A percentile compares a stretch with the other conserved stretches of the same genome.
phyloP scores from a whole-genome alignment of 495 filamentous ascomycete species.

The Xylaria venustula region DNA sequence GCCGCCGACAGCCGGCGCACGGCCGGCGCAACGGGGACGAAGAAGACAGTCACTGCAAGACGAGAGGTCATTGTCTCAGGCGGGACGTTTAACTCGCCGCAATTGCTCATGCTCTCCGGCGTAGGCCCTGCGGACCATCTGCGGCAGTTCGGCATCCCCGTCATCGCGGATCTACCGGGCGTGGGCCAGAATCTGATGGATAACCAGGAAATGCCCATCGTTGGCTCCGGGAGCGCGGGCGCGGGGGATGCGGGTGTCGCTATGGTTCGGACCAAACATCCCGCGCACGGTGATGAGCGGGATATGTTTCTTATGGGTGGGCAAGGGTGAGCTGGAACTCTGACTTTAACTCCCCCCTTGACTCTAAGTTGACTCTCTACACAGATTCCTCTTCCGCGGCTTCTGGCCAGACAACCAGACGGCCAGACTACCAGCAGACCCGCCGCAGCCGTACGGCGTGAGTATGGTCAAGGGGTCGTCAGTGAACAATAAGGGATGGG shows the following conservation, averaged over 20 bases:
- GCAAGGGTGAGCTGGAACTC: conserved; percentile 16
- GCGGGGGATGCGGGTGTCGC: conserved; percentile 27
- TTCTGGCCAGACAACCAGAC: conserved; percentile 39
- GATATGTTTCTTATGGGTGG: conserved; percentile 42
- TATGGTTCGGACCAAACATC: conserved; percentile 36
- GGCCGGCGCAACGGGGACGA: conserved; percentile 21
- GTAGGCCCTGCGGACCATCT: conserved; percentile 29
- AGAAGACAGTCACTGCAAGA: conserved; percentile 33
- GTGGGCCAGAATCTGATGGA: conserved; percentile 43
- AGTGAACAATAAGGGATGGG: conserved; percentile 35
- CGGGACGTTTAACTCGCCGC: conserved; percentile 44
- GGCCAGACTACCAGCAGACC: conserved; percentile 23
- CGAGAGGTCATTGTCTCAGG: conserved; percentile 45
- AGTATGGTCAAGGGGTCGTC: conserved; percentile 36
- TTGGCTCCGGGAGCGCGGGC: conserved; percentile 27
- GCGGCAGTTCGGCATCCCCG: conserved; percentile 30
- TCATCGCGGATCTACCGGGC: conserved; percentile 26
- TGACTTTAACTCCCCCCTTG: too few relatives aligned
- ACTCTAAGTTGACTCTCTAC: too few relatives aligned
- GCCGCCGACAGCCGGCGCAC: conserved; percentile 27
- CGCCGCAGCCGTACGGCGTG: conserved; percentile 30
- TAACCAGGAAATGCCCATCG: conserved; percentile 34
- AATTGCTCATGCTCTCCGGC: conserved; percentile 48
- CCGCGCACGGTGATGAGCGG: conserved; percentile 33
- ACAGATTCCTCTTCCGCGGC: conserved; percentile 35